Percentiles rank a stretch among this genome's conserved stretches.
Evolutionary conservation across 257 asterid genomes (phyloP).

Genomic region (Cruciata laevipes): DNA sequence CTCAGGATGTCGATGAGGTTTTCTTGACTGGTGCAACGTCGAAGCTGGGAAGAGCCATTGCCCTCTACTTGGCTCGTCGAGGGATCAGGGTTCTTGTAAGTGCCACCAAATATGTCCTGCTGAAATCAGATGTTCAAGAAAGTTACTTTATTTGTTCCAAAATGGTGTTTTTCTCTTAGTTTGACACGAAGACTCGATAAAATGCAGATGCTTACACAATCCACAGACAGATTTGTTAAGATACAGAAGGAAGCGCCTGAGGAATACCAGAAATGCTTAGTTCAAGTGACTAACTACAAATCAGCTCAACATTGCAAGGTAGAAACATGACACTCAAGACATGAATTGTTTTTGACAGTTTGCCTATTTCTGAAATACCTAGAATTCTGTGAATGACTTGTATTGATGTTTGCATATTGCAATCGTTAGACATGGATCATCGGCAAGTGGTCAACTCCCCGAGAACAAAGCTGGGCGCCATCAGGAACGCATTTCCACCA

Average conservation of each 20-base stretch:
- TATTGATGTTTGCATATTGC: conserved; percentile 2
- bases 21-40: conserved; percentile 91
- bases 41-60: conserved; percentile 89
- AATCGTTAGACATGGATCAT: conserved; percentile 65
- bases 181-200: conserved; percentile 5
- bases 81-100: conserved; percentile 72
- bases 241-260: conserved; percentile 66
- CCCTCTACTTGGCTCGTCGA: conserved; percentile 61
- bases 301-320: conserved; percentile 80
- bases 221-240: conserved; percentile 67
- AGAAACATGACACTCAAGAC: neutral
- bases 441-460: conserved; percentile 75
- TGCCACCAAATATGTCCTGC: neutral
- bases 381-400: neutral
- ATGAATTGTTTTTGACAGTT: neutral
- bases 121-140: neutral
- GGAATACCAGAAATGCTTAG: conserved; percentile 52
- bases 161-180: neutral
- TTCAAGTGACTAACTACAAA: conserved; percentile 72
- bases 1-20: conserved; percentile 61
- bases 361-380: neutral
- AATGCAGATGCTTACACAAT: conserved; percentile 74
- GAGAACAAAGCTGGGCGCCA: conserved; percentile 74
- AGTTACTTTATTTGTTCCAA: neutral
- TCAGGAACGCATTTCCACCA: conserved; percentile 76